A percentile compares a stretch with the other conserved stretches of the same genome.
Conservation (phyloP, 192 early-diverging fungal genomes). For the Rhizophagus sp. region DNA sequence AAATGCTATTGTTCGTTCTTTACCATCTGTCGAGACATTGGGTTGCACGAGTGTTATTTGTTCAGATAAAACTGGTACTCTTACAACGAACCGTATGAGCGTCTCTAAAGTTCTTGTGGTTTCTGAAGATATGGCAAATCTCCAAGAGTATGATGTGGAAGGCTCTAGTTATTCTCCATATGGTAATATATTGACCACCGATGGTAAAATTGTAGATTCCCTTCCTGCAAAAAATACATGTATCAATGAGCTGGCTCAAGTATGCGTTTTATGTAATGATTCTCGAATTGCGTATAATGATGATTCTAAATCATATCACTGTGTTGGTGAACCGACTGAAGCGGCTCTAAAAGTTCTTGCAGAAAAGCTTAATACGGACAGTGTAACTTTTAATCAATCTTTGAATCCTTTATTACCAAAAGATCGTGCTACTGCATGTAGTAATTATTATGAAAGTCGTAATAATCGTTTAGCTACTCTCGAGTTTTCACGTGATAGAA, state of each 20-base stretch:
- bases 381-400: slow-evolving; percentile 63
- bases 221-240: slow-evolving; percentile 57
- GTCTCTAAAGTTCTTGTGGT: slow-evolving; percentile 67
- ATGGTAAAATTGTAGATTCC: slow-evolving; percentile 48
- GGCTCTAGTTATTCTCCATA: slow-evolving; percentile 88
- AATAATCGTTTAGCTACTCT: slow-evolving; percentile 68
- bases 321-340: slow-evolving; percentile 98
- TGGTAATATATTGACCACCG: slow-evolving; percentile 55
- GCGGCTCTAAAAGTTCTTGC: slow-evolving; percentile 92
- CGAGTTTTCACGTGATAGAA: slow-evolving; percentile 97
- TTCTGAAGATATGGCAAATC: slow-evolving; percentile 44
- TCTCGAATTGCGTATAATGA: slow-evolving; percentile 81
- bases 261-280: slow-evolving; percentile 92
- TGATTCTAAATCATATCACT: slow-evolving; percentile 59
- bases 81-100: slow-evolving; percentile 99
- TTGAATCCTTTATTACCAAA: slow-evolving; percentile 49
- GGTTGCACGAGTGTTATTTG: slow-evolving; percentile 98
- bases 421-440: slow-evolving; percentile 67
- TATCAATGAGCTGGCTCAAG: slow-evolving; percentile 74
- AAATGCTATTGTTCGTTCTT: slow-evolving; percentile 92
- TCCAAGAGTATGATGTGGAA: slow-evolving; percentile 75
- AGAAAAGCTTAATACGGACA: slow-evolving; percentile 88
- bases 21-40: slow-evolving; percentile 94
- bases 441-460: slow-evolving; percentile 68
- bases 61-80: slow-evolving; percentile 99